Evolutionary conservation across 352 stramenopile genomes (phyloP).

Genomic region (Pythium inflatum): DNA sequence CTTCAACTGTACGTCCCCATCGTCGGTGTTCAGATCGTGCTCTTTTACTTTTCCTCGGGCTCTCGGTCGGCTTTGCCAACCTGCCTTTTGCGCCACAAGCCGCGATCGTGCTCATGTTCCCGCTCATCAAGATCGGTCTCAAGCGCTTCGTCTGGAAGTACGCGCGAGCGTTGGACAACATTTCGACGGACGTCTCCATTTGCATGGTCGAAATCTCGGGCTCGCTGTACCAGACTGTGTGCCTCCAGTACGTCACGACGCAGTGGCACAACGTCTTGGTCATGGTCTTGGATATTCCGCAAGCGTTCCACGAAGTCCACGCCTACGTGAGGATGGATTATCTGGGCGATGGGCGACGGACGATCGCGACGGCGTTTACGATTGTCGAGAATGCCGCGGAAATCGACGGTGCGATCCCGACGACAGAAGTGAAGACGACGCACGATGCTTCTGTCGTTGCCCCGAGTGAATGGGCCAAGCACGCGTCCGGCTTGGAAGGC

Average conservation of each 20-base stretch:
- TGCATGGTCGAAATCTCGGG: slow-evolving; percentile 44
- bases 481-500: too few relatives aligned
- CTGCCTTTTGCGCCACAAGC: slow-evolving; percentile 33
- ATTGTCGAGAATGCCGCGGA: slow-evolving; percentile 27
- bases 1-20: slow-evolving; percentile 15
- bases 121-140: slow-evolving; percentile 31
- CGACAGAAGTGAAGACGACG: too few relatives aligned
- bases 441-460: too few relatives aligned
- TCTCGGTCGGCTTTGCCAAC: slow-evolving; percentile 35
- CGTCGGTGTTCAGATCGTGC: slow-evolving; percentile 11
- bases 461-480: too few relatives aligned
- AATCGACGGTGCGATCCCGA: too few relatives aligned
- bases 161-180: slow-evolving; percentile 40
- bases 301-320: slow-evolving; percentile 26
- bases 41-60: slow-evolving; percentile 33
- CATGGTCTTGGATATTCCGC: slow-evolving; percentile 21
- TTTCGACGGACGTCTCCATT: slow-evolving; percentile 50
- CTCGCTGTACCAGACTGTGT: slow-evolving; percentile 41
- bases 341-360: slow-evolving; percentile 15
- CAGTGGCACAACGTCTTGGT: slow-evolving; percentile 10
- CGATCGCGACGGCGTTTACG: slow-evolving; percentile 16
- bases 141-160: slow-evolving; percentile 39
- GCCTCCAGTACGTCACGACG: slow-evolving; percentile 28
- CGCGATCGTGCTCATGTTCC: slow-evolving; percentile 33
- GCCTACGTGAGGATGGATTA: slow-evolving; percentile 16